Evolutionary conservation across 1,139 yeast species (phyloP), one percentile per base, ranked within the genome.

Genomic region (Scheffersomyces quercinus): DNA sequence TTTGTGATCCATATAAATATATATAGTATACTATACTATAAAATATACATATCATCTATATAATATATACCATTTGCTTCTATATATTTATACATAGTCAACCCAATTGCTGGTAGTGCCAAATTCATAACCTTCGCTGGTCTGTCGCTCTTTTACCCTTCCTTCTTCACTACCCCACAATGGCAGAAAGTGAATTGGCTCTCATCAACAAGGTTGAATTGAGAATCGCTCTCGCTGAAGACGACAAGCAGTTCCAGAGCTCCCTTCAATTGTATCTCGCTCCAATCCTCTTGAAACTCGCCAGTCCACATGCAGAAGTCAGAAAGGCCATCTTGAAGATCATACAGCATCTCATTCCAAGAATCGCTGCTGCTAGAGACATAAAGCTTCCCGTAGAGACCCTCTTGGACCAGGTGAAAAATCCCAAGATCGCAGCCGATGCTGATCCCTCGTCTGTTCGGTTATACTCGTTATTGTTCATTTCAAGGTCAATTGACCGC

Each of bases 131-230:
- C 26, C 26, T 5, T 20, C 7, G 26, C 26, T 20, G 26, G 8
- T 20, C 26, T 20, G 26, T 20, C 26, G 26, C 26, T 20, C 26
- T 20, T 20, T 20, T 20, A 20, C 8, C 7, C 26, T 20, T 5
- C 26, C 1, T 20, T 20, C 26, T 20, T 20, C 3, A 20, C 28
- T 14, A 24, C 11, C 16, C 30, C 34, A 39, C 40, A 29, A 73
- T 70, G 76, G 70, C 76, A 48, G 78, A 73, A 7, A 67, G 73
- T 35, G 93, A 86, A 57, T 65, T 81, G 45, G 70, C 77, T 2
- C 67, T 86, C 46, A 74, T 87, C 36, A 82, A 82, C 58, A 84
- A 81, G 57, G 98, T 89, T 1, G 99, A 93, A 64, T 77, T 93
- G 39, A 73, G 91, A 40, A 74, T 93, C 36, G 95, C 96, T 1